Conservation (phyloP, 805 yeast genomes). For the Lipomyces chichibuensis region DNA sequence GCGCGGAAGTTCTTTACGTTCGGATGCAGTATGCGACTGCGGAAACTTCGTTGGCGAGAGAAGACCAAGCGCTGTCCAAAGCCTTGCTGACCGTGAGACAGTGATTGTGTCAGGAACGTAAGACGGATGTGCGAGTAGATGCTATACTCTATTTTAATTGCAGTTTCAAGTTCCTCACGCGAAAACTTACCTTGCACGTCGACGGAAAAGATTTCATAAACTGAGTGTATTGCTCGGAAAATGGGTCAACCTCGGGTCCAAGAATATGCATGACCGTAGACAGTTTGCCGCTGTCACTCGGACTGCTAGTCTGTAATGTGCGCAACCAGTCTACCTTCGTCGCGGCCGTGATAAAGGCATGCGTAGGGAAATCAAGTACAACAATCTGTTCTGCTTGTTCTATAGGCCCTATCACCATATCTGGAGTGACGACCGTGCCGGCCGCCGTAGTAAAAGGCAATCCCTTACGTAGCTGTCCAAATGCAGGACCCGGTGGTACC, state of each 20-base stretch:
- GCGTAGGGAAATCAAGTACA: slow-evolving; percentile 72
- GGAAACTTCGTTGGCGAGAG: not conserved
- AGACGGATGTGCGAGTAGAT: slow-evolving; percentile 72
- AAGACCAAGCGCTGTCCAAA: not conserved
- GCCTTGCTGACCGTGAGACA: slow-evolving; percentile 56
- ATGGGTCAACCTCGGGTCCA: slow-evolving; percentile 61
- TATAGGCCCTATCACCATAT: slow-evolving; percentile 70
- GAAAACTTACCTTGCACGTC: not conserved
- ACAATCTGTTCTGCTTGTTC: slow-evolving; percentile 62
- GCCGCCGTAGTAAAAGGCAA: slow-evolving; percentile 56
- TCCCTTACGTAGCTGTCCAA: slow-evolving; percentile 63
- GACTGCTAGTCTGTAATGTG: not conserved
- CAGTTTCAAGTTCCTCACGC: not conserved
- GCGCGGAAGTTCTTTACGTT: not conserved
- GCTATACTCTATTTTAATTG: slow-evolving; percentile 41
- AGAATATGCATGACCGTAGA: slow-evolving; percentile 71
- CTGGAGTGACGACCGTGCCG: slow-evolving; percentile 64
- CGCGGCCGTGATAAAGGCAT: slow-evolving; percentile 47
- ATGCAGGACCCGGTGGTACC: slow-evolving; percentile 66
- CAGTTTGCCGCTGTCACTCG: not conserved
- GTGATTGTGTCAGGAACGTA: slow-evolving; percentile 64
- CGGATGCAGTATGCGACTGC: not conserved
- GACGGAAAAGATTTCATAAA: slow-evolving; percentile 52
- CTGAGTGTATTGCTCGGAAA: slow-evolving; percentile 49
- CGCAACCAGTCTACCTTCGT: slow-evolving; percentile 21